Evolutionary conservation across 176 grass and related monocot species (phyloP).

Genomic region (Carex littledalei): DNA sequence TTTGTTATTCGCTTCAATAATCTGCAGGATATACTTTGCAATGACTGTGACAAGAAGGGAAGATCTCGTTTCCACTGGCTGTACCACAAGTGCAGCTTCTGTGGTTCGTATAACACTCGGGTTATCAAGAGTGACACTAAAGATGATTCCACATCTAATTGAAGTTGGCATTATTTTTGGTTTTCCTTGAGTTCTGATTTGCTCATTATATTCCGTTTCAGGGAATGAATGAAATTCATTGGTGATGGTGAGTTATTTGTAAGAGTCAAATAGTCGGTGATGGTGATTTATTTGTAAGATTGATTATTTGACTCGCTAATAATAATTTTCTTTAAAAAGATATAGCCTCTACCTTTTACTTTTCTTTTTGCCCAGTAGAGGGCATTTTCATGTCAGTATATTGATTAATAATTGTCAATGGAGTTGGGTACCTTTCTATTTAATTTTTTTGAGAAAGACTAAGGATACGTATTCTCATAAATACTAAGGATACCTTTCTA

Average conservation of each 20-base stretch:
- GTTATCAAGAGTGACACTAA: conserved; percentile 61
- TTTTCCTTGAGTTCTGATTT: background rate
- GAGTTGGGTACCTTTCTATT: too few relatives aligned
- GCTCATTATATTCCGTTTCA: conserved; percentile 22
- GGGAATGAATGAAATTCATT: background rate
- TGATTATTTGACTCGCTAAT: background rate
- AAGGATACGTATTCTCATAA: too few relatives aligned
- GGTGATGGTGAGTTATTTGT: background rate
- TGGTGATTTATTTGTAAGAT: background rate
- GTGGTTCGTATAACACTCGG: conserved; percentile 79
- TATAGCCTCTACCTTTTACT: background rate
- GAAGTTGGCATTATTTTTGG: conserved; percentile 26
- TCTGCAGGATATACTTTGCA: conserved; percentile 79
- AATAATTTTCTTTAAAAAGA: background rate
- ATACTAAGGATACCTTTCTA: too few relatives aligned
- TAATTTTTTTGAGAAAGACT: too few relatives aligned
- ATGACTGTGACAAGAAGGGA: conserved; percentile 78
- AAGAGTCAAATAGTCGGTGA: background rate
- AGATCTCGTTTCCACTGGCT: conserved; percentile 71
- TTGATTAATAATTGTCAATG: background rate
- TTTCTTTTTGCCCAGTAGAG: background rate
- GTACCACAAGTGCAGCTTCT: conserved; percentile 72
- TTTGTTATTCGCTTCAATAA: background rate
- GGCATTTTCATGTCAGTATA: background rate
- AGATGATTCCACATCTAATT: conserved; percentile 41